A percentile compares a stretch with the other conserved stretches of the same genome.
These are phyloP conservation scores for Aureobasidium leucospermi DNA, from an alignment of 2,329 filamentous ascomycete genomes.

Conservation along the genomic window DNA sequence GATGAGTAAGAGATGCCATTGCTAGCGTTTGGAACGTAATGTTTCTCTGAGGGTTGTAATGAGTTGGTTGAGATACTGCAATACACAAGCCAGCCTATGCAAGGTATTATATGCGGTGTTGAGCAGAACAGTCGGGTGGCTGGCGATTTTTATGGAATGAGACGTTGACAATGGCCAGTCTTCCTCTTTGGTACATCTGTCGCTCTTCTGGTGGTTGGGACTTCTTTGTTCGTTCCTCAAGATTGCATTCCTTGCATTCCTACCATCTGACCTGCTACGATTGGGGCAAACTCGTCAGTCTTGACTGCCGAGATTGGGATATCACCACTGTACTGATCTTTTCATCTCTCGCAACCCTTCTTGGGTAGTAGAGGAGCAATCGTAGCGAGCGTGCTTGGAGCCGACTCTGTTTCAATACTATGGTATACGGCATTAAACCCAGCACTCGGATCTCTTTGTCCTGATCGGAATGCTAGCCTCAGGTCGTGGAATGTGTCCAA, in stretches of 20 bases:
- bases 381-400: no score
- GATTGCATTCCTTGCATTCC: background rate
- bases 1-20: slow-evolving; percentile 13
- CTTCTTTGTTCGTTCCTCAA: background rate
- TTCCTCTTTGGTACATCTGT: background rate
- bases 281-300: no score
- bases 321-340: no score
- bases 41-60: background rate
- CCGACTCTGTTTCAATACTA: no score
- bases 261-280: background rate
- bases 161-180: background rate
- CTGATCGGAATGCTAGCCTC: background rate
- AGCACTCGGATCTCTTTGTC: no score
- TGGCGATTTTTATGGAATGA: slow-evolving; percentile 11
- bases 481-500: background rate
- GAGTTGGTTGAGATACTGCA: background rate
- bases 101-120: slow-evolving; percentile 11
- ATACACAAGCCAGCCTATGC: slow-evolving; percentile 2
- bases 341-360: no score
- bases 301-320: no score
- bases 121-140: slow-evolving; percentile 3
- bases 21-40: background rate
- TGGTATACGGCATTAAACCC: no score
- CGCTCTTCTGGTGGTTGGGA: background rate
- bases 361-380: no score